Evolutionary conservation across 192 early-diverging fungal genomes (phyloP), one percentile per base, ranked within the genome.

Genomic region (Dimargaris cristalligena): DNA sequence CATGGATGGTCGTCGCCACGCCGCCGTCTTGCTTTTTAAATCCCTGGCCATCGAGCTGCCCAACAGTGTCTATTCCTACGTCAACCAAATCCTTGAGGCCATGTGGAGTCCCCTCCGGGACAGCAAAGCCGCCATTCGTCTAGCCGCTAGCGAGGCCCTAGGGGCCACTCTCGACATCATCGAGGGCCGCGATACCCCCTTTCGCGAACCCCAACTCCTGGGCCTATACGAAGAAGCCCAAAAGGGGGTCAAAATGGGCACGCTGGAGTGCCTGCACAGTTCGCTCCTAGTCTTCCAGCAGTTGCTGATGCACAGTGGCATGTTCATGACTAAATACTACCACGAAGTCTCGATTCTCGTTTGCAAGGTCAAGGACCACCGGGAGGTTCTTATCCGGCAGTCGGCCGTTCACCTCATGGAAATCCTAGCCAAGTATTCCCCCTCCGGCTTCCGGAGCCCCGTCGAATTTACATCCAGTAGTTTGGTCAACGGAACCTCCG

Each of bases 331-430:
- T 9, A 75, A 81, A 22, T 75, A 79, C 62, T 94, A 90, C 62
- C 73, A 63, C 41, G 80, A 81, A 30, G 81, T 87, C 6, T 80
- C 84, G 52, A 86, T 92, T 8, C 74, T 80, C 28, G 86, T 90
- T 11, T 67, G 92, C 23, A 67, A 77, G 49, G 80, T 89, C 60
- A 85, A 80, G 59, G 89, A 90, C 58, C 77, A 85, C 54, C 74
- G 83, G 33, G 89, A 94, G 67, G 67, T 73, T 0, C 73, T 90
- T 28, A 86, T 96, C 31, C 82, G 88, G 6, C 66, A 74, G 25
- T 86, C 92, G 3, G 91, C 93, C 0, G 89, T 94, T 30, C 71
- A 75, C 26, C 71, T 94, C 60, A 85, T 95, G 47, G 89, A 92
- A 0, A 74, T 72, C 52, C 72, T 96, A 41, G 94, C 94, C 4